Base-by-base conservation (phyloP, 345 rosid genomes). In the Rhodamnia argentea region DNA sequence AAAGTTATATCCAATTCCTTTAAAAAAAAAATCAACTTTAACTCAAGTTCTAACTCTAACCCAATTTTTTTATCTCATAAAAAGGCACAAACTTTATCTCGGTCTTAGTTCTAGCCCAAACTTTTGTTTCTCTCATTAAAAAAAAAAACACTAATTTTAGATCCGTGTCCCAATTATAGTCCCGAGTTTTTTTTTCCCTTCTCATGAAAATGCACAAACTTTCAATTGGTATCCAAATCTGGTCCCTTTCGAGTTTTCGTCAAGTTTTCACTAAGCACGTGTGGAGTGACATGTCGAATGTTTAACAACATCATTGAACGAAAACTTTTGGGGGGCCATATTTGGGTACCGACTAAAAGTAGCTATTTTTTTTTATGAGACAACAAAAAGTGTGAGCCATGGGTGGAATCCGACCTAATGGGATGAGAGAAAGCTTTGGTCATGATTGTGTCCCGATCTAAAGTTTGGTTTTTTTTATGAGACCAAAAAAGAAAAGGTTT, bases 181-280 rank as follows among this genome's bases (percentile, higher is more conserved):
- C 0, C 0, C 6, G 9, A 60, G 0, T 57, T 57, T 59, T 59
- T 57, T 58, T 11, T 0, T 60, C 7, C 27, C 1, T 1, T n/a
- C 5, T 27, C 27, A 0, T 60, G 37, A 60, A 0, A n/a, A 60
- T 2, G 10, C 1, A 13, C 2, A 13, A n/a, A n/a, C 18, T 60
- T 59, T n/a, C 10, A n/a, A 3, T 60, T n/a, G 70, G 29, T 26
- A 27, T 7, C 29, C 37, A n/a, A 60, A 60, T 60, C 0, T 5
- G 0, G 0, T 32, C 29, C 37, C 10, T 9, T 1, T 6, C 3
- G 2, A n/a, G 4, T 60, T 60, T 60, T 1, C 4, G 15, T n/a
- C 3, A 7, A n/a, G 0, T 59, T n/a, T n/a, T 32, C 0, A 0
- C 37, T 0, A 0, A 60, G 70, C 14, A n/a, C 10, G 6, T 0